These are phyloP conservation scores for Coemansia sp. DNA, from an alignment of 192 early-diverging fungal species.

Conservation along the genomic window DNA sequence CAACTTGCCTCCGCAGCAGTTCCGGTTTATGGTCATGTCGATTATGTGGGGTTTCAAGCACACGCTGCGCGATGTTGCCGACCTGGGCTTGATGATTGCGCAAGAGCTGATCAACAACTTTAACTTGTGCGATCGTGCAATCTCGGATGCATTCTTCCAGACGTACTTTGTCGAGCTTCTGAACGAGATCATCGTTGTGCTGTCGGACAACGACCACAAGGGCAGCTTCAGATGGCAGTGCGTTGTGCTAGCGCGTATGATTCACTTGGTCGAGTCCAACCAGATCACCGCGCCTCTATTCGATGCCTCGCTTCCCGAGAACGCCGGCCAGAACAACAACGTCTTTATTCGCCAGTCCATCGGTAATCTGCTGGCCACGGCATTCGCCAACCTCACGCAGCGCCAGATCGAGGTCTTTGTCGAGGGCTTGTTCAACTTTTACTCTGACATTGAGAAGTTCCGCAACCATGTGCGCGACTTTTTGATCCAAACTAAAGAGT, in stretches of 20 bases:
- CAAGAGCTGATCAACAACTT: conserved; percentile 90
- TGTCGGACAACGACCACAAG: conserved; percentile 97
- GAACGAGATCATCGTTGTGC: conserved; percentile 95
- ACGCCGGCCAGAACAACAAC: conserved; percentile 78
- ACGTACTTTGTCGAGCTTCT: conserved; percentile 88
- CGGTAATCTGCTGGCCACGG: conserved; percentile 75
- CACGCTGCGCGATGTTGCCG: conserved; percentile 96
- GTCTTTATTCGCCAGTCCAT: conserved; percentile 85
- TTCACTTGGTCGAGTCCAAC: conserved; percentile 80
- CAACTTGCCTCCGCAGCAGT: conserved; percentile 78
- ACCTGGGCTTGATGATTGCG: conserved; percentile 84
- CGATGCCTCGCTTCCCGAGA: conserved; percentile 68
- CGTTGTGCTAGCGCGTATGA: conserved; percentile 87
- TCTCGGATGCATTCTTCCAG: conserved; percentile 89
- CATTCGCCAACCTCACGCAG: conserved; percentile 91
- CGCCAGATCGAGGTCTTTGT: conserved; percentile 87
- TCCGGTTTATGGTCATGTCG: conserved; percentile 92
- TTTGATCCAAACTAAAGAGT: conserved; percentile 92
- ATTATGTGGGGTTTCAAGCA: conserved; percentile 99
- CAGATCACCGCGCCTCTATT: conserved; percentile 87
- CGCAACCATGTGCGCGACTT: conserved; percentile 96
- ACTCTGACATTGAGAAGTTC: conserved; percentile 82
- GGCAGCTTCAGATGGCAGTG: conserved; percentile 94
- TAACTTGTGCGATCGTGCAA: conserved; percentile 65
- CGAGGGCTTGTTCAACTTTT: conserved; percentile 80